phyloP scores from a whole-genome alignment of 2,329 filamentous ascomycete species.

The Neofusicoccum ribis region DNA sequence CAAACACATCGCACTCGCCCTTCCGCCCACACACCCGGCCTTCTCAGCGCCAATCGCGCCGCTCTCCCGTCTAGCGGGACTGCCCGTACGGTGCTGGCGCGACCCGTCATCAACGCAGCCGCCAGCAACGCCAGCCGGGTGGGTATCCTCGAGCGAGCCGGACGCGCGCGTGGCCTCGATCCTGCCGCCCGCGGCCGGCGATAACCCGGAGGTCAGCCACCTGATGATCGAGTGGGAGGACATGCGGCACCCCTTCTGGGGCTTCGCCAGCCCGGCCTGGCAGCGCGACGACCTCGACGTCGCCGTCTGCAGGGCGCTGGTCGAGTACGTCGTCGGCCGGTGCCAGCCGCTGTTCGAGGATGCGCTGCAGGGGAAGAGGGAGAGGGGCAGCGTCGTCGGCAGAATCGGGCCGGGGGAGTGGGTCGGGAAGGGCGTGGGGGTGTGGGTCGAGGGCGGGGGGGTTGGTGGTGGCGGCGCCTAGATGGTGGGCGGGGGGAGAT shows the following conservation, averaged over 20 bases:
- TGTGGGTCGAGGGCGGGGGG: not conserved
- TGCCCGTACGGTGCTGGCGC: not conserved
- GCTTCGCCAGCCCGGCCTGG: not conserved
- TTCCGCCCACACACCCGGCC: not conserved
- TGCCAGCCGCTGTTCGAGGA: not conserved
- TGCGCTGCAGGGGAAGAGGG: not conserved
- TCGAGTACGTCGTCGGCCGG: not conserved
- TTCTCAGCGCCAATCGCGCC: not conserved
- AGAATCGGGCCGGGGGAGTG: not conserved
- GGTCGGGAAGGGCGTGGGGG: not conserved
- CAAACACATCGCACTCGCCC: not conserved
- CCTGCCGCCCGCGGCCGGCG: not conserved
- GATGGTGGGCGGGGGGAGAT: not conserved
- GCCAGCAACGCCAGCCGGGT: not conserved
- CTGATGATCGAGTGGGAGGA: not conserved
- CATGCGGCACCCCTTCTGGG: not conserved
- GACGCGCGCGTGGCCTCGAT: not conserved
- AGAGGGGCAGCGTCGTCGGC: not conserved
- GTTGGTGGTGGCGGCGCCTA: not conserved
- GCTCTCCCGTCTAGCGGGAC: not conserved
- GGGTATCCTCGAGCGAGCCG: not conserved
- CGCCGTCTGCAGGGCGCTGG: not conserved
- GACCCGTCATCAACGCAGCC: not conserved
- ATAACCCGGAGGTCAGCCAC: not conserved
- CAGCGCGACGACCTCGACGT: not conserved